A percentile compares a stretch with the other conserved stretches of the same genome.
These are phyloP conservation scores for Aspergillus chevalieri DNA, from an alignment of 2,329 filamentous ascomycete species.

Conservation along the genomic window DNA sequence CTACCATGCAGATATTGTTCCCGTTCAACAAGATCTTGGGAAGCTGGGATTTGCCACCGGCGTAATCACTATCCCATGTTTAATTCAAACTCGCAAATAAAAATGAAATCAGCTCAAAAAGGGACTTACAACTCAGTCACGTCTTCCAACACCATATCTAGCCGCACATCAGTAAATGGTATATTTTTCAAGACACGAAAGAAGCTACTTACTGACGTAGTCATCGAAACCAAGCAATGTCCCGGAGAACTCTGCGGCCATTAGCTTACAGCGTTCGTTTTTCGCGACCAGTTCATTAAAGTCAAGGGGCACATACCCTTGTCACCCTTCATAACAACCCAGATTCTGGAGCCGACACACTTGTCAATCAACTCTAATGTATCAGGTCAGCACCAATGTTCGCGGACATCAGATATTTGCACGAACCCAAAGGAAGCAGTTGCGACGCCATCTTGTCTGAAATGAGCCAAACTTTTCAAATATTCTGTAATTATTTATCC, in stretches of 20 bases:
- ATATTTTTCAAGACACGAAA: background rate
- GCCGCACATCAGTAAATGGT: slow-evolving; percentile 9
- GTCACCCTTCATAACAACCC: slow-evolving; percentile 99
- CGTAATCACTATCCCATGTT: slow-evolving; percentile 66
- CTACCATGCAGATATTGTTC: slow-evolving; percentile 99
- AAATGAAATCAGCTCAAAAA: background rate
- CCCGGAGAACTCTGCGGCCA: slow-evolving; percentile 74
- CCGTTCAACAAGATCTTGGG: slow-evolving; percentile 94
- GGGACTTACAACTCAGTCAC: slow-evolving; percentile 83
- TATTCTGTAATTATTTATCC: background rate
- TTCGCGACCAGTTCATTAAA: background rate
- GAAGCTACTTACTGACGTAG: slow-evolving; percentile 84
- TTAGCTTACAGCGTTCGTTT: slow-evolving; percentile 8
- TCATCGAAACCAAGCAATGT: slow-evolving; percentile 95
- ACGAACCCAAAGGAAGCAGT: slow-evolving; percentile 63
- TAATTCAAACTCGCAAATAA: slow-evolving; percentile 7
- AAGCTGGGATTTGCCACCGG: slow-evolving; percentile 78
- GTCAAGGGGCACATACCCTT: slow-evolving; percentile 54
- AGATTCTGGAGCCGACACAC: slow-evolving; percentile 94
- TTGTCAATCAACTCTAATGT: slow-evolving; percentile 90
- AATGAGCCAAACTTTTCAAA: background rate
- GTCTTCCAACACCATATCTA: slow-evolving; percentile 97
- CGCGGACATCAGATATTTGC: slow-evolving; percentile 3
- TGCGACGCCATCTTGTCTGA: slow-evolving; percentile 59
- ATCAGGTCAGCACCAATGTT: slow-evolving; percentile 14